Conservation (phyloP, 2,329 filamentous ascomycete species). For the Diplodia scrobiculata region DNA sequence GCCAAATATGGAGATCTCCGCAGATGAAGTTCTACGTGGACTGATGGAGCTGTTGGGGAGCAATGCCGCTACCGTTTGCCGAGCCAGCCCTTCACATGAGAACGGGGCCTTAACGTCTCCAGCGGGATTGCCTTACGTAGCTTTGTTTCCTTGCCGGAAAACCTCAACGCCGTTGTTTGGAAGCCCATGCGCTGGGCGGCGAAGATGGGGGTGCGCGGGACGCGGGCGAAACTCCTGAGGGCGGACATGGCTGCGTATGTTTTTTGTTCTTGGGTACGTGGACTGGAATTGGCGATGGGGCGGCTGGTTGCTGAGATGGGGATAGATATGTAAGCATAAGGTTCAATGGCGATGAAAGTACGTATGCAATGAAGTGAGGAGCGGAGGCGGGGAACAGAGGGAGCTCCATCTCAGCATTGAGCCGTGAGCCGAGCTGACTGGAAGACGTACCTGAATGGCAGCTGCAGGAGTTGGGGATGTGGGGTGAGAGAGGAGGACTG, state of each 20-base stretch:
- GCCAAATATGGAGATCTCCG: too few species aligned
- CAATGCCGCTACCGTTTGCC: not conserved
- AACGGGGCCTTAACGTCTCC: not conserved
- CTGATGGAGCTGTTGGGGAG: not conserved
- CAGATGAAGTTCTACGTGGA: not conserved
- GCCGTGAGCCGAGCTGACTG: not conserved
- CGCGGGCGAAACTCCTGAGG: conserved; percentile 38
- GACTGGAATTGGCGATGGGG: conserved; percentile 35
- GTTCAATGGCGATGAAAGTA: not conserved
- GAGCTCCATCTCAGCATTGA: not conserved
- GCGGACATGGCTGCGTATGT: conserved; percentile 37
- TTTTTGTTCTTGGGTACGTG: conserved; percentile 26
- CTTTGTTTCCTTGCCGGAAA: conserved; percentile 49
- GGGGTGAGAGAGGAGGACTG: not conserved
- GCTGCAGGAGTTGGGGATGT: not conserved
- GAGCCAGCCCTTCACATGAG: not conserved
- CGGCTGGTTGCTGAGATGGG: conserved; percentile 34
- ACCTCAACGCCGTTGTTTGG: conserved; percentile 42
- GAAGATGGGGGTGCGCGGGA: conserved; percentile 38
- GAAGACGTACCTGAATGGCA: conserved; percentile 3
- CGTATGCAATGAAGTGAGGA: not conserved
- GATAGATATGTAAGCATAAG: not conserved
- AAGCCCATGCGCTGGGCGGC: conserved; percentile 43
- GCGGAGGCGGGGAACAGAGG: not conserved
- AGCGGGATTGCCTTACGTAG: conserved; percentile 44